phyloP scores from a whole-genome alignment of 768 basidiomycete genomes.

The Leccinum aurantiacum region DNA sequence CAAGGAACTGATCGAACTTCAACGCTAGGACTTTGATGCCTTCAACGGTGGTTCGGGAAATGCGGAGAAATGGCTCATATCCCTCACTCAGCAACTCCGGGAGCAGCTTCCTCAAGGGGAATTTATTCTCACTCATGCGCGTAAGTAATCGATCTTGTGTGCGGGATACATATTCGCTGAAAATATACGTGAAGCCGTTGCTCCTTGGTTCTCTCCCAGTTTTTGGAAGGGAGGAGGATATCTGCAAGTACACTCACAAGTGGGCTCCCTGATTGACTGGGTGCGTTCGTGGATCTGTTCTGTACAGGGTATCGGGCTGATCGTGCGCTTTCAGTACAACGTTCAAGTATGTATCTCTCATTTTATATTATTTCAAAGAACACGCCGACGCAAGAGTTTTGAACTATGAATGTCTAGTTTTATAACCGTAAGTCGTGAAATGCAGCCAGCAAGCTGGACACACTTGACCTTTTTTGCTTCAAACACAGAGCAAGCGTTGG shows the following conservation, averaged over 20 bases:
- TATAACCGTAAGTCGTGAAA: conserved; percentile 19
- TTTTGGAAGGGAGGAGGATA: conserved; percentile 43
- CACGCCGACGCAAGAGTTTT: background rate
- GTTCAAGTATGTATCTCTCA: conserved; percentile 32
- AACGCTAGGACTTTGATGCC: conserved; percentile 60
- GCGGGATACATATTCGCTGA: no score
- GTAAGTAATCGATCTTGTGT: conserved; percentile 20
- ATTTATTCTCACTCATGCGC: conserved; percentile 37
- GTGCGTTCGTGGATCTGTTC: conserved; percentile 18
- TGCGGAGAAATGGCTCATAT: conserved; percentile 46
- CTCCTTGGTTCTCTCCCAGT: conserved; percentile 41
- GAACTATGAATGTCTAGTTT: conserved; percentile 7
- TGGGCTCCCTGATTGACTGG: conserved; percentile 47
- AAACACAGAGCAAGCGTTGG: conserved; percentile 34
- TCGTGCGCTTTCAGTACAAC: conserved; percentile 37
- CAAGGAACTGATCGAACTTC: background rate
- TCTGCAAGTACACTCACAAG: conserved; percentile 35
- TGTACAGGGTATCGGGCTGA: background rate
- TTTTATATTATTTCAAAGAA: background rate
- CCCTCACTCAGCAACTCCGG: conserved; percentile 34
- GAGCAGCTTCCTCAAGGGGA: conserved; percentile 31
- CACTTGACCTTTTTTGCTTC: background rate
- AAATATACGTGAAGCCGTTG: conserved; percentile 34
- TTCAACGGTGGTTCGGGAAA: conserved; percentile 37
- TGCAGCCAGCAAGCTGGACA: no score